These are phyloP conservation scores for Xylaria castorea DNA, from an alignment of 495 filamentous ascomycete species.

Conservation along the genomic window DNA sequence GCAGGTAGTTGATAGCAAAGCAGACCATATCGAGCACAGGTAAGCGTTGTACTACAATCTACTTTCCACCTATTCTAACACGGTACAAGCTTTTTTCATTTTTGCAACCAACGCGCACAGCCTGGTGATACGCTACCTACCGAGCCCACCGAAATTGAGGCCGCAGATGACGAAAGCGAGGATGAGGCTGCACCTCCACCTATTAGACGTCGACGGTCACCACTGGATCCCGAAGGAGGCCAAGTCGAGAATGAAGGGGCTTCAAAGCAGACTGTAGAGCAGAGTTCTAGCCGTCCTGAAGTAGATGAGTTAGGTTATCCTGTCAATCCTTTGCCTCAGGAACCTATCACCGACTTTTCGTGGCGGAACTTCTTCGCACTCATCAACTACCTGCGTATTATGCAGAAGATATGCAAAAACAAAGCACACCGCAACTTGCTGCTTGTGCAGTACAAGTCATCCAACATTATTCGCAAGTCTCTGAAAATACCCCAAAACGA, in stretches of 20 bases:
- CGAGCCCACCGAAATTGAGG: constrained; percentile 35
- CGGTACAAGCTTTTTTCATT: constrained; percentile 83
- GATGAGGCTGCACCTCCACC: constrained; percentile 89
- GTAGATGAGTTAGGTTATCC: constrained; percentile 90
- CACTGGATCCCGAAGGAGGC: constrained; percentile 39
- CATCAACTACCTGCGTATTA: constrained; percentile 91
- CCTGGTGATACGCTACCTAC: constrained; percentile 30
- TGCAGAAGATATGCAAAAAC: constrained; percentile 95
- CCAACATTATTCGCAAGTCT: constrained; percentile 83
- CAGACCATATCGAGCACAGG: constrained; percentile 84
- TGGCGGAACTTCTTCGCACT: constrained; percentile 92
- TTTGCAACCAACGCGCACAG: constrained; percentile 67
- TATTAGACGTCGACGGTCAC: constrained; percentile 64
- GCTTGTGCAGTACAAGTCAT: constrained; percentile 92
- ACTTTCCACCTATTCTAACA: constrained; percentile 26
- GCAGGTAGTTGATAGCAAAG: constrained; percentile 80
- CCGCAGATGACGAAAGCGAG: constrained; percentile 49
- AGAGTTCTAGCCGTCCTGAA: constrained; percentile 64
- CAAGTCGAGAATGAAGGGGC: constrained; percentile 39
- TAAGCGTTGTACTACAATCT: constrained; percentile 47
- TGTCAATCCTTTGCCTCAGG: constrained; percentile 64
- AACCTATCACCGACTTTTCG: constrained; percentile 87
- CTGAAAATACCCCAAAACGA: constrained; percentile 89
- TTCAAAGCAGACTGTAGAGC: constrained; percentile 37
- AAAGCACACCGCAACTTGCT: constrained; percentile 94